Conservation (phyloP, 345 rosid genomes). For the Cardiospermum halicacabum region DNA sequence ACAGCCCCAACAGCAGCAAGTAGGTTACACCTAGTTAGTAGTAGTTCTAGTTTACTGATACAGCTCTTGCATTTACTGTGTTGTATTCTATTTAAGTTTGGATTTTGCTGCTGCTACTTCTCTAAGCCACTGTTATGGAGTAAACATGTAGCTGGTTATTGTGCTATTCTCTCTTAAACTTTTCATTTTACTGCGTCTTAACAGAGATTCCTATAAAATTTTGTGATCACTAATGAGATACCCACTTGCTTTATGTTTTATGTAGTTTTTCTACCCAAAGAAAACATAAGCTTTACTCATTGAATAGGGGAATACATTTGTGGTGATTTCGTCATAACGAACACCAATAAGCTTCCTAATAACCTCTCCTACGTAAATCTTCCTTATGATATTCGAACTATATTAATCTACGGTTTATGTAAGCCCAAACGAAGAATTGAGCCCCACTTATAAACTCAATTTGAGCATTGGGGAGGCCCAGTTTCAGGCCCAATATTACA, state of each 20-base stretch:
- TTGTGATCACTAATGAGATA: background rate
- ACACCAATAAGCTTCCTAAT: too few species aligned
- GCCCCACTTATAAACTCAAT: too few species aligned
- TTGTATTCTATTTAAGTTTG: background rate
- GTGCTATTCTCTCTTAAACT: slow-evolving; percentile 10
- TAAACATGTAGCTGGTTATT: slow-evolving; percentile 21
- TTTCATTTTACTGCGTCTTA: slow-evolving; percentile 9
- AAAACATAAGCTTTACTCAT: too few species aligned
- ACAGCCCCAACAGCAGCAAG: slow-evolving; percentile 61
- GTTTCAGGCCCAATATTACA: too few species aligned
- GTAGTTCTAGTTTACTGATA: background rate
- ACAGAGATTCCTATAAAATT: slow-evolving; percentile 5
- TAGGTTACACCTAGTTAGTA: slow-evolving; percentile 66
- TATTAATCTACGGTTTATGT: too few species aligned
- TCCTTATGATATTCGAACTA: too few species aligned
- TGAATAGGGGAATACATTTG: too few species aligned
- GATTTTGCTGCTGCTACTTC: slow-evolving; percentile 4
- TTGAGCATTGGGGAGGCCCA: too few species aligned
- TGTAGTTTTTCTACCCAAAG: too few species aligned
- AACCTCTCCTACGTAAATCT: too few species aligned
- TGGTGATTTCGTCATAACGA: too few species aligned
- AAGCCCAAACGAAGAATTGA: too few species aligned
- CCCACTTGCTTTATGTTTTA: background rate
- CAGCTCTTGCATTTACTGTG: background rate
- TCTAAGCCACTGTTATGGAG: background rate